phyloP scores from a whole-genome alignment of 2,329 filamentous ascomycete species.

The Penicillium sp. region DNA sequence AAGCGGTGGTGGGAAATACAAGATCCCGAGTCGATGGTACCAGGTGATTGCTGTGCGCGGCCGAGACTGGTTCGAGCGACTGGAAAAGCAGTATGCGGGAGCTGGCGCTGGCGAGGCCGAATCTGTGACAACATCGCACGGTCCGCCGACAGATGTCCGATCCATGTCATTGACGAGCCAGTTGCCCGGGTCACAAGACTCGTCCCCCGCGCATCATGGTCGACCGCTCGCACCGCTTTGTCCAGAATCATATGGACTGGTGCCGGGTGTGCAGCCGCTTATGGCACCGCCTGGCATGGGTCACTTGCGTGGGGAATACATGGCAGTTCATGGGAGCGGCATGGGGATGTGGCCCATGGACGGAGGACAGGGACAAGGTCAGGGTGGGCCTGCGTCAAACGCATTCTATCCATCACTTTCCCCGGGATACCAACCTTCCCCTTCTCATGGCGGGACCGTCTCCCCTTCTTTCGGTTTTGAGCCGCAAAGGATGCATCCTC shows the following conservation, averaged over 20 bases:
- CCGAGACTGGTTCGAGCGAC: conserved; percentile 29
- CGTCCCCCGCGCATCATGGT: conserved; percentile 3
- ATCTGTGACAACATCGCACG: conserved; percentile 6
- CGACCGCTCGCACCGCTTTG: conserved; percentile 5
- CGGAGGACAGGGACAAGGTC: conserved; percentile 10
- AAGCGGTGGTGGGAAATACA: conserved; percentile 28
- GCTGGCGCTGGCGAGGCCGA: neutral
- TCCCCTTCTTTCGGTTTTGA: conserved; percentile 21
- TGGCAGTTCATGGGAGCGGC: conserved; percentile 11
- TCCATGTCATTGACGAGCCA: conserved; percentile 1
- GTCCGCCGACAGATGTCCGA: conserved; percentile 15
- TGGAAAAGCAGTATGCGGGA: conserved; percentile 22
- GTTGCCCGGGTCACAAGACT: conserved; percentile 6
- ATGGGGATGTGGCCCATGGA: conserved; percentile 22
- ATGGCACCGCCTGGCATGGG: conserved; percentile 14
- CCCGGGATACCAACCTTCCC: conserved; percentile 16
- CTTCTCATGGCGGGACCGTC: conserved; percentile 16
- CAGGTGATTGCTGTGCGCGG: conserved; percentile 28
- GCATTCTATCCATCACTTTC: conserved; percentile 12
- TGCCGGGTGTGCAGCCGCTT: conserved; percentile 10
- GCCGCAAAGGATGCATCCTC: conserved; percentile 15
- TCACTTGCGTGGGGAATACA: conserved; percentile 18
- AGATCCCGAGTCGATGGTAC: conserved; percentile 31
- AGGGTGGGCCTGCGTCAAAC: conserved; percentile 5
- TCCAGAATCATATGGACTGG: conserved; percentile 12